These are phyloP conservation scores for Fabrea salina DNA, from an alignment of 169 alveolate species.

Conservation along the genomic window DNA sequence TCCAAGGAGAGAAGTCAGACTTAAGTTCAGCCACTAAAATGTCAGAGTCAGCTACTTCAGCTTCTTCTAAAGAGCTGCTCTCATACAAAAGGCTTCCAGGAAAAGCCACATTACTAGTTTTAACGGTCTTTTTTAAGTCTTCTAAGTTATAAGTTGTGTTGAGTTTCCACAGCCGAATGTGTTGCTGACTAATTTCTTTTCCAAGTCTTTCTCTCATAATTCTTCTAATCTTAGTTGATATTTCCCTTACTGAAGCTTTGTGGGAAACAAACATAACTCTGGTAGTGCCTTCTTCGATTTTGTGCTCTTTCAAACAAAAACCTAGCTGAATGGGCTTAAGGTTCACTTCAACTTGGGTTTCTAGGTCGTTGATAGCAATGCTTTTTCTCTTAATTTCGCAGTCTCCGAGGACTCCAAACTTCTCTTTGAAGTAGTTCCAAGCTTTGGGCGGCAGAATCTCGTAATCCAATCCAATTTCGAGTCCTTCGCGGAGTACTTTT, in stretches of 20 bases:
- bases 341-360: constrained; percentile 7
- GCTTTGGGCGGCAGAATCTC: constrained; percentile 18
- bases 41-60: constrained; percentile 3
- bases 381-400: neutral
- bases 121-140: neutral
- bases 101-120: neutral
- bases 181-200: neutral
- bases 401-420: neutral
- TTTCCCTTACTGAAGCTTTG: neutral
- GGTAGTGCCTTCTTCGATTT: neutral
- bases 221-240: neutral
- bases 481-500: too few relatives aligned
- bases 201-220: neutral
- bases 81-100: neutral
- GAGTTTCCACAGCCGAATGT: neutral
- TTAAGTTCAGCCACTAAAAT: constrained; percentile 8
- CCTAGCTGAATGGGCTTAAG: neutral
- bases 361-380: neutral
- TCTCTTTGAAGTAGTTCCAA: neutral
- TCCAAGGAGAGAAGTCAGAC: neutral
- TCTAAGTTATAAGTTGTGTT: neutral
- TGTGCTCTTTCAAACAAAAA: neutral
- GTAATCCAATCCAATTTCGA: constrained; percentile 2
- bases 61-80: neutral
- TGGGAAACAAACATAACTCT: neutral